phyloP scores from a whole-genome alignment of 2,329 filamentous ascomycete species.

The Dothidotthia symphoricarpi region DNA sequence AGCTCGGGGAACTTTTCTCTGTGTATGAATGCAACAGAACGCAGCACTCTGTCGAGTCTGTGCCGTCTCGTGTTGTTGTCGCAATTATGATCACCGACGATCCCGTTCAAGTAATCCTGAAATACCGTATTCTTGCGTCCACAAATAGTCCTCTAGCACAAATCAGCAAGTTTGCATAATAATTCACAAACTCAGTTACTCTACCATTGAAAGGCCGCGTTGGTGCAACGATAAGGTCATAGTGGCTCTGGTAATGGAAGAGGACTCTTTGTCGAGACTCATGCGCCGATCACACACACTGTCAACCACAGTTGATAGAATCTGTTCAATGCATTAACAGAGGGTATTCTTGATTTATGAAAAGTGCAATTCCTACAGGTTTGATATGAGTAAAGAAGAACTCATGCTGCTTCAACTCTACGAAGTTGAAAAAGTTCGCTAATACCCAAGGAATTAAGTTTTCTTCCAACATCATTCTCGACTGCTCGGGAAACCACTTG shows the following conservation, averaged over 20 bases:
- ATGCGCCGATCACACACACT: neutral
- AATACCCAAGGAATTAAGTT: conserved; percentile 12
- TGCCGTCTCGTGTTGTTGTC: conserved; percentile 3
- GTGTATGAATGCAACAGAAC: conserved; percentile 12
- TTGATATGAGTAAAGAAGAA: conserved; percentile 16
- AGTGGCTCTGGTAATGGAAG: too few species aligned
- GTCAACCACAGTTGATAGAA: neutral
- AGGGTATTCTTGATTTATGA: neutral
- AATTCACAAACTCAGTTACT: too few species aligned
- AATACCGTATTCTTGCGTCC: too few species aligned
- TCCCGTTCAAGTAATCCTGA: too few species aligned
- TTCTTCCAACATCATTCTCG: conserved; percentile 6
- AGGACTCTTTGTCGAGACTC: too few species aligned
- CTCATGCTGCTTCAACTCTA: conserved; percentile 1
- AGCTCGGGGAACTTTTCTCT: conserved; percentile 18
- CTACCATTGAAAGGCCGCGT: too few species aligned
- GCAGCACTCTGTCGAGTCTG: conserved; percentile 11
- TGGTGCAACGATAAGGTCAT: too few species aligned
- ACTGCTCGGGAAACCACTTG: too few species aligned
- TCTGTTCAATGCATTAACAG: too few species aligned
- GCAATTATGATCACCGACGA: too few species aligned
- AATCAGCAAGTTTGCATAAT: too few species aligned
- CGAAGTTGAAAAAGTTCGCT: conserved; percentile 5
- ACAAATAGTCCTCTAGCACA: too few species aligned
- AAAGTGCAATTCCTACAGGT: conserved; percentile 6